Percentiles rank a stretch among this genome's conserved stretches.
Conservation (phyloP, 495 filamentous ascomycete species). For the Neurospora sp. region DNA sequence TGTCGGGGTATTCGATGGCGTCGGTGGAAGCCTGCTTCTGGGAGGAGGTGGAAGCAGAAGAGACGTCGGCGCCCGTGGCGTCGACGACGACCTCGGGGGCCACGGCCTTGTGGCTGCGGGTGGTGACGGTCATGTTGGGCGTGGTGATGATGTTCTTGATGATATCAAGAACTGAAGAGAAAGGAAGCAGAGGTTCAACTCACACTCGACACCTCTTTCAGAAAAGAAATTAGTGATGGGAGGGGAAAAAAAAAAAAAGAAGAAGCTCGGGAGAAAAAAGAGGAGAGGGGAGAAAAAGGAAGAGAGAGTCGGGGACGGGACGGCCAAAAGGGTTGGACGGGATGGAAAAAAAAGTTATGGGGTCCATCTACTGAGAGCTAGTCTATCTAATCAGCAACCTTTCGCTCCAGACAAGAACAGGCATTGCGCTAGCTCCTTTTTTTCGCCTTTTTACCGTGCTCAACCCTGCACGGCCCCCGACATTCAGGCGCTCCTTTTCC, state of each 20-base stretch:
- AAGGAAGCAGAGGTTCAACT: background rate
- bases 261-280: background rate
- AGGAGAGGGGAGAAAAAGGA: background rate
- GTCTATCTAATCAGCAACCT: background rate
- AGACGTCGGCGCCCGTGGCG: background rate
- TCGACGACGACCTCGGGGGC: background rate
- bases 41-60: background rate
- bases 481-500: background rate
- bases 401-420: background rate
- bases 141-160: background rate
- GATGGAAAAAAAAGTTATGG: background rate
- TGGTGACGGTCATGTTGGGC: background rate
- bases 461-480: background rate
- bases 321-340: background rate
- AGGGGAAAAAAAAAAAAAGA: background rate
- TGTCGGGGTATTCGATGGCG: slow-evolving; percentile 55
- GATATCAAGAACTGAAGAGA: background rate
- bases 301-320: background rate
- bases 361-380: background rate
- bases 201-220: background rate
- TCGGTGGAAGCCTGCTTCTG: background rate
- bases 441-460: too few relatives aligned
- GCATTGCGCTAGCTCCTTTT: background rate
- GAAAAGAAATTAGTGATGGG: background rate
- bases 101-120: background rate